A percentile compares a stretch with the other conserved stretches of the same genome.
Conservation (phyloP, 2,329 filamentous ascomycete genomes). For the Xylaria multiplex region DNA sequence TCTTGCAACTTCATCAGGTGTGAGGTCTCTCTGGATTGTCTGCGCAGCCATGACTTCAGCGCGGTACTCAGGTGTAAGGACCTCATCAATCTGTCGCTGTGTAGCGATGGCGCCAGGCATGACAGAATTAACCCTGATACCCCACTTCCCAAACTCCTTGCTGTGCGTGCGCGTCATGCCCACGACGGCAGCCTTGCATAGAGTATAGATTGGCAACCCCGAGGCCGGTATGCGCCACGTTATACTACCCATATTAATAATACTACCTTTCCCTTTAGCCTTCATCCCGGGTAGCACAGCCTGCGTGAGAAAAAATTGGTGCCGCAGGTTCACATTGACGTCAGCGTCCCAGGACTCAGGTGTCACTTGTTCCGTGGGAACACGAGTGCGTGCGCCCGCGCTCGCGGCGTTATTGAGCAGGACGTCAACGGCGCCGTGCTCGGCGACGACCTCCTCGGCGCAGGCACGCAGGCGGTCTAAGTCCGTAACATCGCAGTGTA, state of each 20-base stretch:
- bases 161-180: slow-evolving; percentile 53
- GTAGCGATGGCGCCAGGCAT: slow-evolving; percentile 61
- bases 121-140: slow-evolving; percentile 58
- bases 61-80: slow-evolving; percentile 56
- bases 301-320: slow-evolving; percentile 57
- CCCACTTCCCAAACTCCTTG: slow-evolving; percentile 51
- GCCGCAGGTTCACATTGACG: slow-evolving; percentile 57
- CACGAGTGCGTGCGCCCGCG: slow-evolving; percentile 43
- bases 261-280: slow-evolving; percentile 46
- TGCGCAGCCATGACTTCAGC: slow-evolving; percentile 53
- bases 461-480: slow-evolving; percentile 49
- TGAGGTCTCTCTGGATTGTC: slow-evolving; percentile 54
- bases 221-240: slow-evolving; percentile 51
- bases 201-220: slow-evolving; percentile 50
- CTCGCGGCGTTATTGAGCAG: slow-evolving; percentile 53
- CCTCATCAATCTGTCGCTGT: slow-evolving; percentile 55
- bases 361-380: slow-evolving; percentile 52
- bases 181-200: slow-evolving; percentile 53
- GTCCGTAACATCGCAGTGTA: slow-evolving; percentile 56
- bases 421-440: slow-evolving; percentile 47
- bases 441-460: slow-evolving; percentile 48
- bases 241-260: slow-evolving; percentile 55
- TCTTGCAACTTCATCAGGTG: slow-evolving; percentile 58
- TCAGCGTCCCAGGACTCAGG: slow-evolving; percentile 55
- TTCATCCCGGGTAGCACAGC: slow-evolving; percentile 52